Base-by-base conservation (phyloP, 495 filamentous ascomycete genomes). In the Penicillium longicatenatum region DNA sequence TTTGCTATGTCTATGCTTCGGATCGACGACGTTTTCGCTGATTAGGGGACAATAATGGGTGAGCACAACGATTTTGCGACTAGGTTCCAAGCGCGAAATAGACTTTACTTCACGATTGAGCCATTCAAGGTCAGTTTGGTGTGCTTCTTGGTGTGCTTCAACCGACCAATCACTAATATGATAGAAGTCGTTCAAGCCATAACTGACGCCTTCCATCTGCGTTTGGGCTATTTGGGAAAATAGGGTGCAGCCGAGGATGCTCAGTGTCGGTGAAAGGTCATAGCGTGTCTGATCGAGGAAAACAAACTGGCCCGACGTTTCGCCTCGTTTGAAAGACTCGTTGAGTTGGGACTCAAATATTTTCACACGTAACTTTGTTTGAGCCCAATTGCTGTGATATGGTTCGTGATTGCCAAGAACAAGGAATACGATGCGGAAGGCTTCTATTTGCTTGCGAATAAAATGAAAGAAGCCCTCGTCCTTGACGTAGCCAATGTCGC, bases 111-210 rank as follows among this genome's bases (percentile, higher is more conserved):
- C 14, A 7, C 41, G n/a, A 44, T 44, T 44, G 2, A 44, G 41
- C 41, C 41, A 44, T 17, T 7, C 41, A 44, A 44, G 14, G 41
- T 44, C 41, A 17, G 4, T 44, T 17, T 9, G 41, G 41, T 44
- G 41, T 17, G 41, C 41, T 9, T 44, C 41, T 44, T 44, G 41
- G 10, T 44, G 41, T 44, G 41, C 41, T 44, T 44, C 41, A 44
- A 44, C 41, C 9, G 41, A 17, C 41, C 41, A 44, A 44, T 44
- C 41, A 44, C 4, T 7, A 44, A 44, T 44, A 9, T 44, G 41
- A 44, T 17, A 44, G 14, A 44, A 44, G 41, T 44, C 41, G 41
- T 44, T 44, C 14, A 7, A 9, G 41, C 41, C 41, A 17, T 9
- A 44, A 44, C 41, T 44, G 41, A 44, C 41, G 41, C 14, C 2